Evolutionary conservation across 1,284 basidiomycete species (phyloP).

Genomic region (Leccinum angustisporum): DNA sequence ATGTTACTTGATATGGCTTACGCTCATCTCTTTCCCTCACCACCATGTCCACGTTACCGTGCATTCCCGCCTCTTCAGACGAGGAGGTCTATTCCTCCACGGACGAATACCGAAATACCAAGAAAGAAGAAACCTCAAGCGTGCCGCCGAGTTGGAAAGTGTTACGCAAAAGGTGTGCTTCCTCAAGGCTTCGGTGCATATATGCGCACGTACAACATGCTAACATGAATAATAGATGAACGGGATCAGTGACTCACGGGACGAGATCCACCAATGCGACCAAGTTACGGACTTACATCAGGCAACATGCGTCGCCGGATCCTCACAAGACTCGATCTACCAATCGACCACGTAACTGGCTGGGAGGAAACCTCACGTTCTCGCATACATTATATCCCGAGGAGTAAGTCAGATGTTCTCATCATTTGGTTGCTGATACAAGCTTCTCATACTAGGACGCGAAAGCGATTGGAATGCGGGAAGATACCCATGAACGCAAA

Average conservation of each 20-base stretch:
- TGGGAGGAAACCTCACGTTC: background rate
- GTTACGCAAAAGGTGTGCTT: too few relatives aligned
- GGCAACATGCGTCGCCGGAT: background rate
- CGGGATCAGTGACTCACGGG: background rate
- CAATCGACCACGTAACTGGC: background rate
- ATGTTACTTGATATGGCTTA: too few relatives aligned
- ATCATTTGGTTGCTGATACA: too few relatives aligned
- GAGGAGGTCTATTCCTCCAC: too few relatives aligned
- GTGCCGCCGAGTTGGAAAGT: too few relatives aligned
- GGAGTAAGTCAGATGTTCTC: background rate
- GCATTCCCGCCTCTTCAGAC: too few relatives aligned
- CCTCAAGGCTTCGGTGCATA: background rate
- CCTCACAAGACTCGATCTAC: background rate
- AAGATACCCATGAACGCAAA: background rate
- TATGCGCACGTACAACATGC: background rate
- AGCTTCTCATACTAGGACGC: background rate
- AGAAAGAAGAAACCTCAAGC: too few relatives aligned
- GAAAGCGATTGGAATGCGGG: background rate
- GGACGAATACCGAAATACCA: too few relatives aligned
- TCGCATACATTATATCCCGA: background rate
- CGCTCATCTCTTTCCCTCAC: too few relatives aligned
- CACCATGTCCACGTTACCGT: too few relatives aligned
- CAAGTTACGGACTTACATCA: background rate
- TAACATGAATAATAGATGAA: background rate
- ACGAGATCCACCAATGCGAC: background rate